phyloP scores from a whole-genome alignment of 225 moss, liverwort and hornwort species.

The Lunularia cruciata region DNA sequence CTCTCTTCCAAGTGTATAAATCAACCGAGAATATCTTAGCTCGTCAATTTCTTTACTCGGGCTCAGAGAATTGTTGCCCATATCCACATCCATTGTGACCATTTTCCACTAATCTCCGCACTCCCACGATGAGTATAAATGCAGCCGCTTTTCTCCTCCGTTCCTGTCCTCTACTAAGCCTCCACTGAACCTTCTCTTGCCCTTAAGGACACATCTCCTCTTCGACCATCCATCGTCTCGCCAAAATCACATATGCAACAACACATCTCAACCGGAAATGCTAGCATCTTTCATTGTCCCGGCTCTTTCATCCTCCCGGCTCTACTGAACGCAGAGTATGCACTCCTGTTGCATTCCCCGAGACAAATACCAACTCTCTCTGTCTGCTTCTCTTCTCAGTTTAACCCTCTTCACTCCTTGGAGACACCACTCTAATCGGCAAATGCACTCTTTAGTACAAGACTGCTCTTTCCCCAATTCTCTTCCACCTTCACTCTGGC shows the following conservation, averaged over 20 bases:
- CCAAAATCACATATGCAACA: neutral
- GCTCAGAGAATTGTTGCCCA: constrained; percentile 26
- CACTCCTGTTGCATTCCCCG: neutral
- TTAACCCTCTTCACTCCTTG: no score
- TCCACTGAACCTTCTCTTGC: neutral
- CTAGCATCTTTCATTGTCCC: neutral
- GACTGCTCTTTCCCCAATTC: no score
- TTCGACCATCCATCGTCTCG: neutral
- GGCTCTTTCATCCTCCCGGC: neutral
- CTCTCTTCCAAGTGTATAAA: constrained; percentile 44
- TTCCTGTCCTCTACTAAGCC: neutral
- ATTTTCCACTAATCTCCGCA: constrained; percentile 12
- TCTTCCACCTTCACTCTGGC: neutral
- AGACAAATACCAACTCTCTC: neutral
- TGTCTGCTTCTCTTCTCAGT: neutral
- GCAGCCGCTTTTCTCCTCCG: neutral
- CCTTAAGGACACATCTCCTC: neutral
- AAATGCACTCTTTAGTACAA: no score
- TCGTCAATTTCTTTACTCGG: constrained; percentile 37
- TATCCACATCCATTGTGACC: constrained; percentile 56
- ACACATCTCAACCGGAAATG: neutral
- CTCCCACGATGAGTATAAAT: neutral
- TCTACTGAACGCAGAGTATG: neutral
- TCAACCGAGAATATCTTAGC: constrained; percentile 52
- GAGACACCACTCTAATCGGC: no score